Conservation (phyloP, 2,329 filamentous ascomycete genomes). For the Didymella sp. region DNA sequence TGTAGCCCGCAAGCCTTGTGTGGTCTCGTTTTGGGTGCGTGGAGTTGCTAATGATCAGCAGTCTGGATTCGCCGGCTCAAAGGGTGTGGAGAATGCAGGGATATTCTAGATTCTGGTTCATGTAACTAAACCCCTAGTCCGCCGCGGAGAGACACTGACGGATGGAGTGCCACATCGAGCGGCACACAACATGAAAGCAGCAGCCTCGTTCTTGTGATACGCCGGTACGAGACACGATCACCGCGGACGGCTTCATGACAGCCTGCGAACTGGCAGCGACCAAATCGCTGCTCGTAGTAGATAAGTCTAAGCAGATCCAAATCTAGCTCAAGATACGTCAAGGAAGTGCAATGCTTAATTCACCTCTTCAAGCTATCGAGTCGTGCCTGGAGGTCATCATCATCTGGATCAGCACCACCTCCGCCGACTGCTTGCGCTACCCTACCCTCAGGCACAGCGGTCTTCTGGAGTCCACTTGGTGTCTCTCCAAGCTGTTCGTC, state of each 20-base stretch:
- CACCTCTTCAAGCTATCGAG: constrained; percentile 80
- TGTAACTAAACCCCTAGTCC: constrained; percentile 18
- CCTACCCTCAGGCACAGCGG: constrained; percentile 73
- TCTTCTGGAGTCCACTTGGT: constrained; percentile 80
- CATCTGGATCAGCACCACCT: constrained; percentile 73
- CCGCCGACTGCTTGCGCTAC: constrained; percentile 86
- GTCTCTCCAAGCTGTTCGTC: constrained; percentile 81
- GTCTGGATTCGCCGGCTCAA: constrained; percentile 15
- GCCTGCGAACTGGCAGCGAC: neutral
- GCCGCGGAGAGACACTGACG: constrained; percentile 13
- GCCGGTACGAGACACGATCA: neutral
- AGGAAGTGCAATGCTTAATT: constrained; percentile 18
- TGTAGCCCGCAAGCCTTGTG: constrained; percentile 1
- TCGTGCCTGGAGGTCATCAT: constrained; percentile 92
- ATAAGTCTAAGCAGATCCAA: neutral
- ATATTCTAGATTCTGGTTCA: constrained; percentile 12
- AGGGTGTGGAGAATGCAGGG: constrained; percentile 19
- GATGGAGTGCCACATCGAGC: constrained; percentile 6
- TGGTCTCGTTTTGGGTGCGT: constrained; percentile 11
- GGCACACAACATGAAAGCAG: constrained; percentile 10
- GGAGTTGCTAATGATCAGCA: constrained; percentile 15
- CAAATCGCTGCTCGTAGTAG: neutral
- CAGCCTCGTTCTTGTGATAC: neutral
- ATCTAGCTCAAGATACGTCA: neutral
- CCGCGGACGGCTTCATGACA: neutral